Conservation (phyloP, 2,329 filamentous ascomycete species). For the Paecilomyces fulvus region DNA sequence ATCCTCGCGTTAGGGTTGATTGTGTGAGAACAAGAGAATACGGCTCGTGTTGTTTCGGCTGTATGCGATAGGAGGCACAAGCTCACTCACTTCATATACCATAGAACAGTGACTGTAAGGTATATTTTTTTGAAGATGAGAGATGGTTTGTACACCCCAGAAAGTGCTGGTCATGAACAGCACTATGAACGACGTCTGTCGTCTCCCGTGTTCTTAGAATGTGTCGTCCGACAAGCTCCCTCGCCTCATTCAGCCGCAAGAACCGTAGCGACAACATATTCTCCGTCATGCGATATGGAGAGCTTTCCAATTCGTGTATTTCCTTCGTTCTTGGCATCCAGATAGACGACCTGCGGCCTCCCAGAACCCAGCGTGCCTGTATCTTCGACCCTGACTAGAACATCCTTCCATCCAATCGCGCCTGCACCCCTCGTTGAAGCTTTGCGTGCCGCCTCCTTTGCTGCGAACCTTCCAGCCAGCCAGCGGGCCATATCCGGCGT, state of each 20-base stretch:
- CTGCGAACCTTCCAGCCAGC: slow-evolving; percentile 53
- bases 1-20: too few relatives aligned
- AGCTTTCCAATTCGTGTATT: slow-evolving; percentile 54
- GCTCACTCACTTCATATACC: too few relatives aligned
- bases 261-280: slow-evolving; percentile 56
- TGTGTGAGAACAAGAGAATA: not conserved
- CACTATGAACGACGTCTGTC: not conserved
- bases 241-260: slow-evolving; percentile 25
- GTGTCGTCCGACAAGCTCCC: not conserved
- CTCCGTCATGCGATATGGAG: slow-evolving; percentile 80
- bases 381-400: slow-evolving; percentile 36
- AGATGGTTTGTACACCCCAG: not conserved
- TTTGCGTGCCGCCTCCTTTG: slow-evolving; percentile 69
- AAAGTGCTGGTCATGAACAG: not conserved
- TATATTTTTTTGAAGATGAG: not conserved
- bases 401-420: slow-evolving; percentile 53
- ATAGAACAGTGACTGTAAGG: not conserved
- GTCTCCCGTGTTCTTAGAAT: not conserved
- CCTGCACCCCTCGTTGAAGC: slow-evolving; percentile 50
- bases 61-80: not conserved
- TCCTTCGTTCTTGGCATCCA: slow-evolving; percentile 10
- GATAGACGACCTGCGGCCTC: slow-evolving; percentile 31
- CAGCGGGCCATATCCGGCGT: slow-evolving; percentile 30
- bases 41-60: not conserved
- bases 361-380: slow-evolving; percentile 7